phyloP scores from a whole-genome alignment of 2,329 filamentous ascomycete genomes.

The Neonectria magnoliae region DNA sequence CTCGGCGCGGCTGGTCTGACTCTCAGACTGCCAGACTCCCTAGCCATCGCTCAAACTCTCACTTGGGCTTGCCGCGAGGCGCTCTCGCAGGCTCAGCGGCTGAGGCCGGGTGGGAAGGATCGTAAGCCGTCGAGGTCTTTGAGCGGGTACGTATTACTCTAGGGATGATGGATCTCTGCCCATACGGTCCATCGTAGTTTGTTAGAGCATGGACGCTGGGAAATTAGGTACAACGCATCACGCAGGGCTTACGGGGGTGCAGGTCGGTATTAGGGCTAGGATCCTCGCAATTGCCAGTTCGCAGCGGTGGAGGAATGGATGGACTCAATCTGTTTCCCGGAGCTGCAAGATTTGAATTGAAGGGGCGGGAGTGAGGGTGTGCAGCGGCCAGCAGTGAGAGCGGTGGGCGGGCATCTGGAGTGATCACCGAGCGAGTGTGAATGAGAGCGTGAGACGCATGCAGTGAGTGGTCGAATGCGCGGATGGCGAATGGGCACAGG shows the following conservation, averaged over 20 bases:
- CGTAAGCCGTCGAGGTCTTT: constrained; percentile 40
- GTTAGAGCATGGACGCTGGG: constrained; percentile 23
- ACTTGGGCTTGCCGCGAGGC: constrained; percentile 32
- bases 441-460: constrained; percentile 4
- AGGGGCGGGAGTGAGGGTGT: constrained; percentile 15
- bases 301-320: background rate
- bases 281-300: constrained; percentile 18
- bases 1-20: constrained; percentile 23
- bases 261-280: constrained; percentile 22
- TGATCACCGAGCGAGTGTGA: background rate
- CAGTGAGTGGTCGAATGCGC: constrained; percentile 4
- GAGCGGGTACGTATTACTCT: constrained; percentile 29
- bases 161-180: constrained; percentile 18
- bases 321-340: background rate
- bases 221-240: constrained; percentile 28
- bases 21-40: constrained; percentile 19
- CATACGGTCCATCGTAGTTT: constrained; percentile 17
- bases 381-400: constrained; percentile 16
- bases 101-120: constrained; percentile 37
- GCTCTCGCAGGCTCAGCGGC: constrained; percentile 36
- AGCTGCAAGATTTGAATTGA: constrained; percentile 25
- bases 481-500: constrained; percentile 21
- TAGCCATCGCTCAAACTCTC: constrained; percentile 16
- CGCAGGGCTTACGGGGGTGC: constrained; percentile 21
- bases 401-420: constrained; percentile 4